A percentile compares a stretch with the other conserved stretches of the same genome.
Evolutionary conservation across 768 basidiomycete species (phyloP).

Genomic region (Naganishia friedmannii): DNA sequence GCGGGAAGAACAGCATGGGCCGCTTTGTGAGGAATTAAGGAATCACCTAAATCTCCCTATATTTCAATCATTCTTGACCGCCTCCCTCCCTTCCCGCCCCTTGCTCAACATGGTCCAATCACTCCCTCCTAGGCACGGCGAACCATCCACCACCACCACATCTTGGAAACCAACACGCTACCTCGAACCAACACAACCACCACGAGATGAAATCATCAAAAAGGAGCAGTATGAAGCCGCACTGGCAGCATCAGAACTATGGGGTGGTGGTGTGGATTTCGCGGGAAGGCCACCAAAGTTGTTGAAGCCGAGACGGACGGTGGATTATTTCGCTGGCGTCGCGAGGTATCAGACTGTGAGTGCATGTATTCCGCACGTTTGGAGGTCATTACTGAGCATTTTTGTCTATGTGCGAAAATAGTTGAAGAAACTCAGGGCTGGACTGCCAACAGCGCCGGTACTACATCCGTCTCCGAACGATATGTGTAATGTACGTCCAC

Average conservation of each 20-base stretch:
- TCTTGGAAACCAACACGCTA: constrained; percentile 72
- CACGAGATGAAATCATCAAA: constrained; percentile 72
- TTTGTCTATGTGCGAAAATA: background rate
- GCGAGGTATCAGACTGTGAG: constrained; percentile 80
- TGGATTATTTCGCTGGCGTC: constrained; percentile 87
- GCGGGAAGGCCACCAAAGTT: constrained; percentile 85
- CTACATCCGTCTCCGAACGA: constrained; percentile 74
- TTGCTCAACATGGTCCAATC: background rate
- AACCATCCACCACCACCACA: background rate
- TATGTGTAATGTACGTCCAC: constrained; percentile 65
- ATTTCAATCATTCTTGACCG: too few relatives aligned
- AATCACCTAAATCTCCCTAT: too few relatives aligned
- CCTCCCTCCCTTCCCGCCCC: background rate
- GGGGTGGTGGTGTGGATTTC: constrained; percentile 51
- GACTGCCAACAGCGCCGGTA: constrained; percentile 54
- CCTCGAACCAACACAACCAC: constrained; percentile 65
- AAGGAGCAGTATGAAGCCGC: constrained; percentile 76
- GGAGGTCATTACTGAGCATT: too few relatives aligned
- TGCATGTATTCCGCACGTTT: constrained; percentile 20
- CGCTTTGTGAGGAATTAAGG: too few relatives aligned
- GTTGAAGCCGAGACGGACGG: constrained; percentile 85
- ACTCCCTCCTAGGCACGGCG: background rate
- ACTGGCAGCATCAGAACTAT: constrained; percentile 59
- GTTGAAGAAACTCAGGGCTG: constrained; percentile 53
- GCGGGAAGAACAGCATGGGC: too few relatives aligned